These are phyloP conservation scores for Simmondsia chinensis DNA, from an alignment of 148 eudicot species.

Conservation along the genomic window DNA sequence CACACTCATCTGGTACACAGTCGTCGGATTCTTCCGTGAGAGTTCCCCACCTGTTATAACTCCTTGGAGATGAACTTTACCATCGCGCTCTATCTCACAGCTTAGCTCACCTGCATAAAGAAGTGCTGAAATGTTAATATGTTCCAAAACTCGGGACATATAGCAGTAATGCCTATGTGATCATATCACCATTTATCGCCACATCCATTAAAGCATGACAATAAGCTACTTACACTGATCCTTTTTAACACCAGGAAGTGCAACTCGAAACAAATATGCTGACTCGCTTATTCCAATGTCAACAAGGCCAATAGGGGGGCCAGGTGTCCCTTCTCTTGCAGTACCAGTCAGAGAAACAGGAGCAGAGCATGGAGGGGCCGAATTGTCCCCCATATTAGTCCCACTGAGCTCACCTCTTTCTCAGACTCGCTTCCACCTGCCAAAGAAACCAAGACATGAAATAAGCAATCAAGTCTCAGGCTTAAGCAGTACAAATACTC, in stretches of 20 bases:
- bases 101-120: constrained; percentile 52
- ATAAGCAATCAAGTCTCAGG: background rate
- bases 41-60: constrained; percentile 25
- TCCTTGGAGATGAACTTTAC: constrained; percentile 59
- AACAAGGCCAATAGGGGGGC: constrained; percentile 67
- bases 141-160: background rate
- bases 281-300: constrained; percentile 64
- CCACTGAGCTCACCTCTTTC: background rate
- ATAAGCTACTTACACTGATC: constrained; percentile 40
- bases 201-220: too few species aligned
- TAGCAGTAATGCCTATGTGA: background rate
- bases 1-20: constrained; percentile 30
- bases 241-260: constrained; percentile 83
- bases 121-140: background rate
- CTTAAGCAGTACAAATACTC: background rate
- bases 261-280: constrained; percentile 66
- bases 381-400: constrained; percentile 19
- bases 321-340: constrained; percentile 45
- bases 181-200: too few species aligned
- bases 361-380: background rate
- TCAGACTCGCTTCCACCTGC: background rate
- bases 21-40: constrained; percentile 20
- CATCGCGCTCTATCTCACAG: constrained; percentile 72
- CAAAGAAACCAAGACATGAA: background rate
- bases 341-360: constrained; percentile 57